Evolutionary conservation across 106 monocot genomes (phyloP).

Genomic region (Dioscorea alata): DNA sequence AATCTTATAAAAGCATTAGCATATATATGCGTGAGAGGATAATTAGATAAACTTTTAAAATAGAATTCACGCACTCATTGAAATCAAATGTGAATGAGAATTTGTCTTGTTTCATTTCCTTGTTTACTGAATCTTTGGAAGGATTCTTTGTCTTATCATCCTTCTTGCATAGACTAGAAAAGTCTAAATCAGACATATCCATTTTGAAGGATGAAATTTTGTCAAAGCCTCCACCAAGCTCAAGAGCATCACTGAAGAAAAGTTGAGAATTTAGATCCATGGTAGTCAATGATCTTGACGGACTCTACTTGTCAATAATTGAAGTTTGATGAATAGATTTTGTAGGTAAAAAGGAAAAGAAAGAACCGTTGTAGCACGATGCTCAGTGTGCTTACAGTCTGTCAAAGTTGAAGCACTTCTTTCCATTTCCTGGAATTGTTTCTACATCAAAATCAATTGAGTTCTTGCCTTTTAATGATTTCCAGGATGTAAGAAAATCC

Average conservation of each 20-base stretch:
- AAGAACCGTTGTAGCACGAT: neutral
- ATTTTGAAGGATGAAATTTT: constrained; percentile 87
- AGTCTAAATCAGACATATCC: constrained; percentile 82
- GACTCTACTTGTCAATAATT: neutral
- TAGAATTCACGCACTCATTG: constrained; percentile 41
- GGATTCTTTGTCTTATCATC: constrained; percentile 37
- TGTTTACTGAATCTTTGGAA: constrained; percentile 30
- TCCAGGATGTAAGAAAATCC: constrained; percentile 88
- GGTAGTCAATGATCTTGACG: neutral
- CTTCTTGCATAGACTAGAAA: constrained; percentile 55
- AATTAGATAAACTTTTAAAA: neutral
- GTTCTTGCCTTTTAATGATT: constrained; percentile 43
- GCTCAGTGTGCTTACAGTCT: constrained; percentile 48
- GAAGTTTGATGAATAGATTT: too few species aligned
- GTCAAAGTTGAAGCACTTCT: constrained; percentile 65
- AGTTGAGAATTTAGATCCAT: constrained; percentile 1
- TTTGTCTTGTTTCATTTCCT: constrained; percentile 35
- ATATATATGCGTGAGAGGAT: too few species aligned
- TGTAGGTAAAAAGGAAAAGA: neutral
- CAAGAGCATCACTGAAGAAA: constrained; percentile 69
- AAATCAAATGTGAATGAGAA: constrained; percentile 95
- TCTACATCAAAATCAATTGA: constrained; percentile 50
- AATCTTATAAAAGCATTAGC: neutral
- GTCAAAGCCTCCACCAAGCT: constrained; percentile 70
- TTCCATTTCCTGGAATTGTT: constrained; percentile 38